Conservation (phyloP, 2,329 filamentous ascomycete species). For the Didymella segeticola region DNA sequence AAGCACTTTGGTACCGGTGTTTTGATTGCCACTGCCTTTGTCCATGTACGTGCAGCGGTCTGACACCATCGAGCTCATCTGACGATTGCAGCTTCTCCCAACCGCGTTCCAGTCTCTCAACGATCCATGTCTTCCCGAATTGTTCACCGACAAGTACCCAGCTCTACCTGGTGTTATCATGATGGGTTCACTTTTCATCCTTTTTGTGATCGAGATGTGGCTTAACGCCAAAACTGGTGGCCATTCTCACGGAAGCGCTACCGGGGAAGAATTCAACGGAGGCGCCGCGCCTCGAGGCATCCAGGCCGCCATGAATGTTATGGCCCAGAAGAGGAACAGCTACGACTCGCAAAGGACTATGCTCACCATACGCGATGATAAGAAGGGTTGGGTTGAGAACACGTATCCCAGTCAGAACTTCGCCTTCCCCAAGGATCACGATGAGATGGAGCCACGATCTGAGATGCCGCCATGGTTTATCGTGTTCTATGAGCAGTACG, state of each 20-base stretch:
- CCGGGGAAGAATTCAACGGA: slow-evolving; percentile 50
- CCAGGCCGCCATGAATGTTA: slow-evolving; percentile 41
- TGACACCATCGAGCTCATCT: neutral
- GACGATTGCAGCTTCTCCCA: slow-evolving; percentile 57
- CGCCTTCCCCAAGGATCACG: slow-evolving; percentile 35
- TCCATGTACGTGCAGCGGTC: slow-evolving; percentile 59
- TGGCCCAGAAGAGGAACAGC: slow-evolving; percentile 39
- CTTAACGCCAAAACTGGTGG: slow-evolving; percentile 66
- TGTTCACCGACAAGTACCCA: slow-evolving; percentile 67
- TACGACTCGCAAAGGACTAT: slow-evolving; percentile 48
- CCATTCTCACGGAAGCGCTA: slow-evolving; percentile 65
- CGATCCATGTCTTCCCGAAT: slow-evolving; percentile 61
- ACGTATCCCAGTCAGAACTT: slow-evolving; percentile 40
- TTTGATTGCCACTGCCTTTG: slow-evolving; percentile 84
- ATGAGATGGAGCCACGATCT: slow-evolving; percentile 41
- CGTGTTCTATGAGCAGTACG: slow-evolving; percentile 68
- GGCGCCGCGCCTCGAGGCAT: slow-evolving; percentile 29
- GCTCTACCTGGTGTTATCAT: slow-evolving; percentile 70
- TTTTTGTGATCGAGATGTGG: slow-evolving; percentile 70
- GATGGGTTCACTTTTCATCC: slow-evolving; percentile 66
- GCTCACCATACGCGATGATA: slow-evolving; percentile 40
- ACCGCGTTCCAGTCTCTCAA: slow-evolving; percentile 62
- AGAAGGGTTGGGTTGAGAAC: slow-evolving; percentile 44
- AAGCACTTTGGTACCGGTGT: slow-evolving; percentile 76
- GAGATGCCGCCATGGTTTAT: slow-evolving; percentile 68